These are phyloP conservation scores for Komagataella phaffii DNA, from an alignment of 805 yeast species.

Conservation along the genomic window DNA sequence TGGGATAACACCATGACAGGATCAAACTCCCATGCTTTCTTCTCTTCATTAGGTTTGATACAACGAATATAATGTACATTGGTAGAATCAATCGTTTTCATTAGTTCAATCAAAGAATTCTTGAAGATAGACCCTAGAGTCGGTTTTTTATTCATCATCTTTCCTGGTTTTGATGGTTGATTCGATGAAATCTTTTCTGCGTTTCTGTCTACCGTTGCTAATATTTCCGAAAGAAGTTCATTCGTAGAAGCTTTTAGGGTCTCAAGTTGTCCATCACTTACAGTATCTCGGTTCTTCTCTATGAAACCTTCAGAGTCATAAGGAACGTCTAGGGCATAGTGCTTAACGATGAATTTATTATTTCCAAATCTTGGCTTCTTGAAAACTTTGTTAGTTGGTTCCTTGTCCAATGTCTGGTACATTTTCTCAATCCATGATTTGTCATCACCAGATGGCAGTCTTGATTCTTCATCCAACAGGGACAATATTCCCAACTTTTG, in stretches of 20 bases:
- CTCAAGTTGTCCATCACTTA: conserved; percentile 89
- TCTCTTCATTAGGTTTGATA: conserved; percentile 90
- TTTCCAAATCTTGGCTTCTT: conserved; percentile 92
- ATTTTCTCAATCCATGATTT: conserved; percentile 86
- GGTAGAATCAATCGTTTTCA: conserved; percentile 87
- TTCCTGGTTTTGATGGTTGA: conserved; percentile 23
- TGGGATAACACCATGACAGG: conserved; percentile 92
- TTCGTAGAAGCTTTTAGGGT: conserved; percentile 62
- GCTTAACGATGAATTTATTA: conserved; percentile 78
- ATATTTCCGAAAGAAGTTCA: conserved; percentile 47
- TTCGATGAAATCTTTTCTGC: conserved; percentile 28
- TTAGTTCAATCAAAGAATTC: conserved; percentile 79
- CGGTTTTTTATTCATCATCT: conserved; percentile 52
- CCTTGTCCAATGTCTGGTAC: conserved; percentile 72
- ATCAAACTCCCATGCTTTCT: conserved; percentile 92
- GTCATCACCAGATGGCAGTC: conserved; percentile 88
- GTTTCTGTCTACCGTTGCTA: conserved; percentile 49
- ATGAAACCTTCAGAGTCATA: conserved; percentile 91
- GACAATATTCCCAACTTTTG: conserved; percentile 78
- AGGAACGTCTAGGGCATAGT: conserved; percentile 88
- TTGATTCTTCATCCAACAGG: conserved; percentile 85
- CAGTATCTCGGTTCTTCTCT: conserved; percentile 95
- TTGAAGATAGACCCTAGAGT: conserved; percentile 93
- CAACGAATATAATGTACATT: conserved; percentile 96
- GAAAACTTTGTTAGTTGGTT: conserved; percentile 65